Evolutionary conservation across 345 rosid genomes (phyloP).

Genomic region (Pistacia atlantica): DNA sequence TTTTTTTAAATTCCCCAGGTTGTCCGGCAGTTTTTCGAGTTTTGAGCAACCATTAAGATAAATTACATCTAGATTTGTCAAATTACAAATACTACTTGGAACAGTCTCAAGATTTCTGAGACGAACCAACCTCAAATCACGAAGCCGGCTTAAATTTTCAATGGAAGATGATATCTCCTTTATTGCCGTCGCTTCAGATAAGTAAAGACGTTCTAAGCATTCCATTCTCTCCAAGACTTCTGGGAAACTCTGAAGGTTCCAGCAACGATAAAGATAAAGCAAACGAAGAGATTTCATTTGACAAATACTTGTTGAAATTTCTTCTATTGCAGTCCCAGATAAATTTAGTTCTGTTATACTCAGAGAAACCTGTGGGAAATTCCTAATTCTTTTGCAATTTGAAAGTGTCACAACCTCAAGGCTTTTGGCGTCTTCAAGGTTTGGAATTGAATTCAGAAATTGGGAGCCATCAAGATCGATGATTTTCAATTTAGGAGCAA

Average conservation of each 20-base stretch:
- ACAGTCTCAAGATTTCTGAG: neutral
- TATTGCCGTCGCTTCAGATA: conserved; percentile 31
- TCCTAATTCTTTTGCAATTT: too few relatives aligned
- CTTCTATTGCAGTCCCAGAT: too few relatives aligned
- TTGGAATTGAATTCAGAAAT: too few relatives aligned
- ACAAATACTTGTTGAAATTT: neutral
- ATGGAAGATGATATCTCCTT: too few relatives aligned
- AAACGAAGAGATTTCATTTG: neutral
- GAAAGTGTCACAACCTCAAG: too few relatives aligned
- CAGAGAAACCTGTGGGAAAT: too few relatives aligned
- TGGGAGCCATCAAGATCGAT: too few relatives aligned
- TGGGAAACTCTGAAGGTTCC: conserved; percentile 17
- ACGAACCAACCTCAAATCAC: neutral
- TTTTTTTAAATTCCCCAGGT: neutral
- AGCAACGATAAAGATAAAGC: neutral
- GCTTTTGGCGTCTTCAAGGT: too few relatives aligned
- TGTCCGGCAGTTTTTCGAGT: neutral
- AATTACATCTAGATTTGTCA: neutral
- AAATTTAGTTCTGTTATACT: too few relatives aligned
- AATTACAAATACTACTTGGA: neutral
- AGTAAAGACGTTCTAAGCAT: conserved; percentile 14
- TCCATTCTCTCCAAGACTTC: conserved; percentile 28
- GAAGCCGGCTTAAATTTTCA: too few relatives aligned
- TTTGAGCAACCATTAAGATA: neutral
- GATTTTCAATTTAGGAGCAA: too few relatives aligned